Evolutionary conservation across 192 early-diverging fungal species (phyloP), one percentile per base, ranked within the genome.

Genomic region (Obelidium mucronatum): DNA sequence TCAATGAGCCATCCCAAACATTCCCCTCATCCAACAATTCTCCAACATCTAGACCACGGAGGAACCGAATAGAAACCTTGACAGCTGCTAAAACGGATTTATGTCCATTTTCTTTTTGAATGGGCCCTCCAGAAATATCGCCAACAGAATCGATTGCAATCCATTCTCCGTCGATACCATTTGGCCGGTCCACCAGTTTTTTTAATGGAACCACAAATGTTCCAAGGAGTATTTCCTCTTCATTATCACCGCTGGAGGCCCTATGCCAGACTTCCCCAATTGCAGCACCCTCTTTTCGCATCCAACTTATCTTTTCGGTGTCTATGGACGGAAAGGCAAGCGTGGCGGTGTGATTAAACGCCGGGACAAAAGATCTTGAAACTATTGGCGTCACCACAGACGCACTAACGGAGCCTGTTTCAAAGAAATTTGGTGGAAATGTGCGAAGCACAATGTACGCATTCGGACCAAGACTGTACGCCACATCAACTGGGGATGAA

Each of bases 231-330:
- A 78, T 48, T 48, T 83, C 78, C 2, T 42, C 39, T 39, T 48
- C 69, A 31, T 58, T 44, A 22, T 40, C 24, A 33, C 71, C 70
- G 5, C 13, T 5, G 15, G 64, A 19, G 17, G 67, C 60, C 2
- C 48, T 35, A 37, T 81, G 78, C 82, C 82, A 83, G 31, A 83
- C 58, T 61, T 83, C 79, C 3, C 82, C 82, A 3, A 73, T 35
- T 8, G 73, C 76, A n/a, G 40, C 37, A 4, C 79, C 82, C 42
- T 77, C 79, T 17, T 75, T 30, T 28, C 52, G 30, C 34, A 83
- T 83, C 76, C 76, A 83, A 15, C 65, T 4, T 22, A 83, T n/a
- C 1, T 80, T 42, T 11, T 60, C 54, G 17, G 65, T 78, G 48
- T 75, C 77, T 19, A 75, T 36, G 13, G 44, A 60, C 19, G 54